A percentile compares a stretch with the other conserved stretches of the same genome.
Evolutionary conservation across 1,139 yeast genomes (phyloP).

Genomic region (Magnusiomyces suaveolens): DNA sequence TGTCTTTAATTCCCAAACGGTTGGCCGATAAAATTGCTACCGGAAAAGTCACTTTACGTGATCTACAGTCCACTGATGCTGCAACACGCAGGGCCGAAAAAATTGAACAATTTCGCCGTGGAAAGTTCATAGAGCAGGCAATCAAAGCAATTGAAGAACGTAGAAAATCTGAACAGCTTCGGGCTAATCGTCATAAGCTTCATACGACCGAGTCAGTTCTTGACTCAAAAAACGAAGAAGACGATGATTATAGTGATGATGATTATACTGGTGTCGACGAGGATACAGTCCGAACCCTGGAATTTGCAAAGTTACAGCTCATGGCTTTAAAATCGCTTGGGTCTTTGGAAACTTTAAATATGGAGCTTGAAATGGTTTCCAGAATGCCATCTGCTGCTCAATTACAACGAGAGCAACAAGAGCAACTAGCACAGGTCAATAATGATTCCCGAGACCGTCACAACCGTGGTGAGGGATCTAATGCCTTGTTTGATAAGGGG

Average conservation of each 20-base stretch:
- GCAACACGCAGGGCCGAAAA: slow-evolving; percentile 52
- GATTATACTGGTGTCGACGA: slow-evolving; percentile 36
- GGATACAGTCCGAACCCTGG: slow-evolving; percentile 47
- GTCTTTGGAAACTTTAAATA: slow-evolving; percentile 42
- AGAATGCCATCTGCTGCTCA: slow-evolving; percentile 19
- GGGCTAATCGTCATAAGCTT: not conserved
- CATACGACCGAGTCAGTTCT: slow-evolving; percentile 14
- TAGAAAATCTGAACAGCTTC: not conserved
- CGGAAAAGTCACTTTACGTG: slow-evolving; percentile 9
- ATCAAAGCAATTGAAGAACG: not conserved
- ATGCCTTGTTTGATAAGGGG: slow-evolving; percentile 1
- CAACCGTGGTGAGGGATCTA: slow-evolving; percentile 2
- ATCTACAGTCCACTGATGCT: slow-evolving; percentile 38
- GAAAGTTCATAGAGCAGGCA: slow-evolving; percentile 40
- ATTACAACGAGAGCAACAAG: not conserved
- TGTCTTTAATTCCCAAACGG: slow-evolving; percentile 8
- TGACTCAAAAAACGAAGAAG: not conserved
- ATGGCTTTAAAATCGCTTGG: slow-evolving; percentile 46
- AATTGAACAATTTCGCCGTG: slow-evolving; percentile 56
- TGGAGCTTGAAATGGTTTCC: slow-evolving; percentile 48
- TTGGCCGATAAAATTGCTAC: slow-evolving; percentile 15
- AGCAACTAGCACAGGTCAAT: too few relatives aligned
- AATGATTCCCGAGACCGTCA: slow-evolving; percentile 7
- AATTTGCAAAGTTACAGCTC: slow-evolving; percentile 46
- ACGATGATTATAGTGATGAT: slow-evolving; percentile 16